Evolutionary conservation across 2,329 filamentous ascomycete species (phyloP).

Genomic region (Endoconidiophora polonica): DNA sequence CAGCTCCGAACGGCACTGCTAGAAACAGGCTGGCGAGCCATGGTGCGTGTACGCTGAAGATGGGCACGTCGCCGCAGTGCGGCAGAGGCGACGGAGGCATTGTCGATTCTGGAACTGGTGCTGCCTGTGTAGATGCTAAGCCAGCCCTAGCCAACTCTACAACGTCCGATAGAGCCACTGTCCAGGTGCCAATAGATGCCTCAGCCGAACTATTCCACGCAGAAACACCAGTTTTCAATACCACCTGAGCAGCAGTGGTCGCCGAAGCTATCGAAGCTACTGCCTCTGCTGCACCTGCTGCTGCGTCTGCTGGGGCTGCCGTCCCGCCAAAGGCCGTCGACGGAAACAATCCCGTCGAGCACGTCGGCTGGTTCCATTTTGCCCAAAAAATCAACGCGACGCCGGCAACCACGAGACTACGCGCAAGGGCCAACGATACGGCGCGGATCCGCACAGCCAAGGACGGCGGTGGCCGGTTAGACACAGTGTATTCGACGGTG

Average conservation of each 20-base stretch:
- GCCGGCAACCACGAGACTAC: conserved; percentile 26
- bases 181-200: too few species aligned
- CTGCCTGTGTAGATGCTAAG: too few species aligned
- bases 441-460: conserved; percentile 31
- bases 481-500: conserved; percentile 84
- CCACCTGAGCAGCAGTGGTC: not conserved
- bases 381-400: conserved; percentile 33
- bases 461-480: conserved; percentile 48
- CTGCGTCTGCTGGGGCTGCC: not conserved
- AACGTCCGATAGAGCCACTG: too few species aligned
- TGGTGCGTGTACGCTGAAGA: conserved; percentile 18
- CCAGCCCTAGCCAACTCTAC: too few species aligned
- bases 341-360: conserved; percentile 4
- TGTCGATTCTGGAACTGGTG: too few species aligned
- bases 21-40: conserved; percentile 22
- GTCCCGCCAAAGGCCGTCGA: not conserved
- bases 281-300: not conserved
- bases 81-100: conserved; percentile 7
- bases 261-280: not conserved
- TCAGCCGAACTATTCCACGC: too few species aligned
- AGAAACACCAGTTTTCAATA: too few species aligned
- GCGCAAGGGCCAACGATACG: conserved; percentile 26
- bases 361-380: conserved; percentile 24
- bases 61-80: conserved; percentile 17
- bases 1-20: conserved; percentile 24